Percentiles rank a stretch among this genome's conserved stretches.
These are phyloP conservation scores for Exophiala calicioides DNA, from an alignment of 2,329 filamentous ascomycete genomes.

Conservation along the genomic window DNA sequence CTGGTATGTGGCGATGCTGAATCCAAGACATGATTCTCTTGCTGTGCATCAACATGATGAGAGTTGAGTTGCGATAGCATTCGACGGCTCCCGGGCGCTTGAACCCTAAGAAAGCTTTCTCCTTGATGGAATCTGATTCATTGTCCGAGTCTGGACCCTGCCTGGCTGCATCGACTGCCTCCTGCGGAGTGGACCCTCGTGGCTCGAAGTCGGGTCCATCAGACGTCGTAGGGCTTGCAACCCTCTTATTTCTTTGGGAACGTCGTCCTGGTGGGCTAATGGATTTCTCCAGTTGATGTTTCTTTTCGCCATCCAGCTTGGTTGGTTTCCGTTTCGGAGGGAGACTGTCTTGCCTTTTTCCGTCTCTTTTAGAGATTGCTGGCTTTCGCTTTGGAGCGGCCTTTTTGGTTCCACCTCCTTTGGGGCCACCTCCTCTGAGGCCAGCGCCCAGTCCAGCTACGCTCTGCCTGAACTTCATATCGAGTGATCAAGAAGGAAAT, in stretches of 20 bases:
- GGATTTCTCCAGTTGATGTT: not conserved
- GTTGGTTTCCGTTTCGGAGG: no score
- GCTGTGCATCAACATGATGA: slow-evolving; percentile 21
- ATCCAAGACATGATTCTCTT: slow-evolving; percentile 22
- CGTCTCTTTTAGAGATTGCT: no score
- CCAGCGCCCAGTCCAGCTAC: not conserved
- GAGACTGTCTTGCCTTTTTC: no score
- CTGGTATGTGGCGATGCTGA: slow-evolving; percentile 17
- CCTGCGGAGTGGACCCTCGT: not conserved
- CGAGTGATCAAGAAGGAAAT: not conserved
- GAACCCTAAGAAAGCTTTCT: slow-evolving; percentile 1
- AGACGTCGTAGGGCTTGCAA: slow-evolving; percentile 10
- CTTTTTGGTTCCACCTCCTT: not conserved
- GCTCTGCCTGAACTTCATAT: not conserved
- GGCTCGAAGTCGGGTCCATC: slow-evolving; percentile 14
- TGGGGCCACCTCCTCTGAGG: not conserved
- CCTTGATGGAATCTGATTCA: no score
- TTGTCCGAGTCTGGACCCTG: not conserved
- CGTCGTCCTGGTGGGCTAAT: not conserved
- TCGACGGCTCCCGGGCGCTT: not conserved
- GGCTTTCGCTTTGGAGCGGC: no score
- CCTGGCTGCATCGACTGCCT: slow-evolving; percentile 5
- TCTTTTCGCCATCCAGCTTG: not conserved
- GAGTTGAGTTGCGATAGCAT: slow-evolving; percentile 23
- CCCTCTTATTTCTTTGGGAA: not conserved